phyloP scores from a whole-genome alignment of 768 basidiomycete species.

The Rhodotorula babjevae region DNA sequence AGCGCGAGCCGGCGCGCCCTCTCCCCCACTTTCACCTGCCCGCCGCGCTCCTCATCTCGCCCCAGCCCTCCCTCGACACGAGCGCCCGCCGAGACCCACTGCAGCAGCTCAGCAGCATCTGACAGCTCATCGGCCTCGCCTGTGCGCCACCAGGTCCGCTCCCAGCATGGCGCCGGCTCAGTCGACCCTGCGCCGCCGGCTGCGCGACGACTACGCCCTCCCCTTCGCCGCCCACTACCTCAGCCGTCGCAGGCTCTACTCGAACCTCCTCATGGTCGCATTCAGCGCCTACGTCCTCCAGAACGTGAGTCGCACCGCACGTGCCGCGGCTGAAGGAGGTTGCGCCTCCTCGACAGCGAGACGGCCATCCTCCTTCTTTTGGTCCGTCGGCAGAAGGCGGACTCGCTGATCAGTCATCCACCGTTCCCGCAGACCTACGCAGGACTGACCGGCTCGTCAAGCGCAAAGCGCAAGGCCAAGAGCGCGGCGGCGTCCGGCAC shows the following conservation, averaged over 20 bases:
- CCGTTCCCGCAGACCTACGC: slow-evolving; percentile 11
- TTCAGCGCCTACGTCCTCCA: slow-evolving; percentile 27
- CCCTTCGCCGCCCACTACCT: slow-evolving; percentile 6
- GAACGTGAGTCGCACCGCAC: slow-evolving; percentile 10
- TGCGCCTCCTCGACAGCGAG: too few relatives aligned
- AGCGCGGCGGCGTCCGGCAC: background rate
- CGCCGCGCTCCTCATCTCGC: too few relatives aligned
- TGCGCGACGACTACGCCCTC: background rate
- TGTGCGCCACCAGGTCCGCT: background rate
- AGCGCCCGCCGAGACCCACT: background rate
- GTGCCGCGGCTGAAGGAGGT: too few relatives aligned
- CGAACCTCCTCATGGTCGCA: slow-evolving; percentile 23
- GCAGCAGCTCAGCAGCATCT: background rate
- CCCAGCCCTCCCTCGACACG: too few relatives aligned
- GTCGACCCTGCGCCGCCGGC: background rate
- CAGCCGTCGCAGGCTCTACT: slow-evolving; percentile 2
- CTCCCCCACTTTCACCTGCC: background rate
- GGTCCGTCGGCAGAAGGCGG: too few relatives aligned
- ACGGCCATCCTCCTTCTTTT: too few relatives aligned
- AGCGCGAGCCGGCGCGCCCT: too few relatives aligned
- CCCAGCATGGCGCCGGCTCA: background rate
- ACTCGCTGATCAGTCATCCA: too few relatives aligned
- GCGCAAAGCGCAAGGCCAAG: slow-evolving; percentile 3
- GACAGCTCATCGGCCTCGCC: background rate
- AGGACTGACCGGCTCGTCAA: slow-evolving; percentile 10